These are phyloP conservation scores for Debaryomycetaceae sp. DNA, from an alignment of 1,139 yeast genomes.

Conservation along the genomic window DNA sequence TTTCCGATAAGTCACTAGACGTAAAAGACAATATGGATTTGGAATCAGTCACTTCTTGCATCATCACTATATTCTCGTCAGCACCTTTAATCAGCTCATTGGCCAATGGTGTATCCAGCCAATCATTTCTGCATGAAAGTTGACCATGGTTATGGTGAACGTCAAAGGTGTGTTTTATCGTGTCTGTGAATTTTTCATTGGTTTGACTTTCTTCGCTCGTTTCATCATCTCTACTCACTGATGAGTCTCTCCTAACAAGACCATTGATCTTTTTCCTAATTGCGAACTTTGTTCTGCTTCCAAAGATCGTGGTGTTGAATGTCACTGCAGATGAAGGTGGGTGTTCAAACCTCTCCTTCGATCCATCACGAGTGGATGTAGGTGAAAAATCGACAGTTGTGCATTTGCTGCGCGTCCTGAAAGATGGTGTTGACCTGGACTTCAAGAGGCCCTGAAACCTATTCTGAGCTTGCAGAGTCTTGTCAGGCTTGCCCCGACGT, in stretches of 20 bases:
- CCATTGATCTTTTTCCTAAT: not conserved
- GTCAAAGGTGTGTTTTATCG: not conserved
- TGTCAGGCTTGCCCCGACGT: not conserved
- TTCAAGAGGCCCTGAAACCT: not conserved
- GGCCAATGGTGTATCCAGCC: not conserved
- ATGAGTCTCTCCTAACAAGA: not conserved
- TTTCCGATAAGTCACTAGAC: not conserved
- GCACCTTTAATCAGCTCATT: not conserved
- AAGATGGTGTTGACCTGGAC: conserved; percentile 1
- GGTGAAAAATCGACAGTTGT: not conserved
- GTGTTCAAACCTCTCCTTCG: not conserved
- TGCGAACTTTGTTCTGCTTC: not conserved
- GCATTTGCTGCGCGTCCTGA: not conserved
- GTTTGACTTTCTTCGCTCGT: not conserved
- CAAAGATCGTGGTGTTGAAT: not conserved
- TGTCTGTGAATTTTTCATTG: not conserved
- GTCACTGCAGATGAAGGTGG: not conserved
- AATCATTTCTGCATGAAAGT: not conserved
- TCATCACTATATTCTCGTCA: not conserved
- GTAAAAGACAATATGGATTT: not conserved
- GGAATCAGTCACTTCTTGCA: not conserved
- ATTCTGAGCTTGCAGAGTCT: not conserved
- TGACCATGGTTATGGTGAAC: not conserved
- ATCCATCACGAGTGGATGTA: not conserved
- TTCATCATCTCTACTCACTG: not conserved